Percentiles rank a stretch among this genome's conserved stretches.
These are phyloP conservation scores for Cutaneotrichosporon sp. DNA, from an alignment of 1,284 basidiomycete genomes.

Conservation along the genomic window DNA sequence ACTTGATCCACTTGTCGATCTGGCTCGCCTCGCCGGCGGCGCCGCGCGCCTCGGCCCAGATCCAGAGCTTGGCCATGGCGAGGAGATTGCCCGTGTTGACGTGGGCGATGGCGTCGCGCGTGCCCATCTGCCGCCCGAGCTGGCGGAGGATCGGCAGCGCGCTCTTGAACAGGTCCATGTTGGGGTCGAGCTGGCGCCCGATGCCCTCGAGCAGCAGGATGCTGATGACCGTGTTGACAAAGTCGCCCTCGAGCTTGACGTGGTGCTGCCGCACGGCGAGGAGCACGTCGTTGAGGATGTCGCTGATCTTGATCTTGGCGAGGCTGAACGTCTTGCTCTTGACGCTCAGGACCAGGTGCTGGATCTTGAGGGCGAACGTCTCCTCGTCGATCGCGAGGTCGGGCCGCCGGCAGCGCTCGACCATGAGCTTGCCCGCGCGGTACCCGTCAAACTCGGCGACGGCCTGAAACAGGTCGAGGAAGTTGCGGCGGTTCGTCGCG, in stretches of 20 bases:
- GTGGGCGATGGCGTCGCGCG: conserved; percentile 65
- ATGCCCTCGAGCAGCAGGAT: conserved; percentile 95
- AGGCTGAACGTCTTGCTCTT: conserved; percentile 97
- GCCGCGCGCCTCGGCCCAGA: conserved; percentile 84
- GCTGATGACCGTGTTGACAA: conserved; percentile 95
- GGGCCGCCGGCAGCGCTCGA: conserved; percentile 90
- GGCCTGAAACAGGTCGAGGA: conserved; percentile 93
- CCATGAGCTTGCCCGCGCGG: conserved; percentile 90
- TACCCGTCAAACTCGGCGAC: conserved; percentile 97
- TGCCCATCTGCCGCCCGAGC: conserved; percentile 83
- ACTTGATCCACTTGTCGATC: conserved; percentile 61
- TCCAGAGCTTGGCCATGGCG: conserved; percentile 88
- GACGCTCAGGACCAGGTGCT: conserved; percentile 88
- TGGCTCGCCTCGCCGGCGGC: conserved; percentile 75
- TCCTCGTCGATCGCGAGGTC: conserved; percentile 88
- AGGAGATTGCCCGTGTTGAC: conserved; percentile 70
- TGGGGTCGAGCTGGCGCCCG: conserved; percentile 88
- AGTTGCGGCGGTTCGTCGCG: conserved; percentile 79
- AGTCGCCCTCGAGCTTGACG: conserved; percentile 98
- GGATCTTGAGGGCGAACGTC: conserved; percentile 95
- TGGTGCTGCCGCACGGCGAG: conserved; percentile 87
- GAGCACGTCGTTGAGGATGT: conserved; percentile 86
- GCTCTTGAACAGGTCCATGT: conserved; percentile 89
- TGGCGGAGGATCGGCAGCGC: conserved; percentile 87
- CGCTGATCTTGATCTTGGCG: conserved; percentile 92